A percentile compares a stretch with the other conserved stretches of the same genome.
Evolutionary conservation across 139 green algal species (phyloP).

Genomic region (Chlorella sp.): DNA sequence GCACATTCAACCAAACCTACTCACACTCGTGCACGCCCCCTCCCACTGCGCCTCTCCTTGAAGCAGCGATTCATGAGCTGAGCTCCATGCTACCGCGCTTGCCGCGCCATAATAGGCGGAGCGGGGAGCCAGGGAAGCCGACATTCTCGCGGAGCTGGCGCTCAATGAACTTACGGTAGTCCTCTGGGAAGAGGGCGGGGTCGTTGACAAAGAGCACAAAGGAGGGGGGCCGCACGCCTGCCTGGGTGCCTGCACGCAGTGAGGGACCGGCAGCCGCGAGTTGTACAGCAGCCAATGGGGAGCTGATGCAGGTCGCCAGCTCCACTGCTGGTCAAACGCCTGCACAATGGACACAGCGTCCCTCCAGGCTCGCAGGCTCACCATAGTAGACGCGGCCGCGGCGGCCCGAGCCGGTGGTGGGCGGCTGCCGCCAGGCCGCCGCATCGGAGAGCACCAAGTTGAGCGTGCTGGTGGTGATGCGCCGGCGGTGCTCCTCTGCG

Average conservation of each 20-base stretch:
- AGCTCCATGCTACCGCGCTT: constrained; percentile 47
- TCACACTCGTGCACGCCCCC: no score
- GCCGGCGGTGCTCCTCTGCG: constrained; percentile 77
- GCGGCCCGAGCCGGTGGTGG: constrained; percentile 54
- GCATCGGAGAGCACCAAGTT: constrained; percentile 82
- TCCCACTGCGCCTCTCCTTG: no score
- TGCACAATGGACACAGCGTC: no score
- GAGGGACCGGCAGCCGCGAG: no score
- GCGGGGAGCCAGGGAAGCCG: constrained; percentile 82
- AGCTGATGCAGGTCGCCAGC: no score
- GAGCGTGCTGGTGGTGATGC: constrained; percentile 90
- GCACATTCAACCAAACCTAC: no score
- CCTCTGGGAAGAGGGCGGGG: constrained; percentile 80
- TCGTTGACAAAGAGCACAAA: constrained; percentile 99
- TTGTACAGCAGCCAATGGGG: no score
- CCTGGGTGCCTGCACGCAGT: no score
- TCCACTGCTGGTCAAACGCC: no score
- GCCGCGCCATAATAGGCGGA: constrained; percentile 85
- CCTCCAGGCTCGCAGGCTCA: no score
- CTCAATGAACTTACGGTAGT: constrained; percentile 88
- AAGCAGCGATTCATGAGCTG: constrained; percentile 15
- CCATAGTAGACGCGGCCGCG: constrained; percentile 91
- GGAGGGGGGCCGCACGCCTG: constrained; percentile 78
- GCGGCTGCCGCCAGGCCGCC: constrained; percentile 71
- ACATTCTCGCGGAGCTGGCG: constrained; percentile 82